These are phyloP conservation scores for Botrytis aclada DNA, from an alignment of 2,329 filamentous ascomycete genomes.

Conservation along the genomic window DNA sequence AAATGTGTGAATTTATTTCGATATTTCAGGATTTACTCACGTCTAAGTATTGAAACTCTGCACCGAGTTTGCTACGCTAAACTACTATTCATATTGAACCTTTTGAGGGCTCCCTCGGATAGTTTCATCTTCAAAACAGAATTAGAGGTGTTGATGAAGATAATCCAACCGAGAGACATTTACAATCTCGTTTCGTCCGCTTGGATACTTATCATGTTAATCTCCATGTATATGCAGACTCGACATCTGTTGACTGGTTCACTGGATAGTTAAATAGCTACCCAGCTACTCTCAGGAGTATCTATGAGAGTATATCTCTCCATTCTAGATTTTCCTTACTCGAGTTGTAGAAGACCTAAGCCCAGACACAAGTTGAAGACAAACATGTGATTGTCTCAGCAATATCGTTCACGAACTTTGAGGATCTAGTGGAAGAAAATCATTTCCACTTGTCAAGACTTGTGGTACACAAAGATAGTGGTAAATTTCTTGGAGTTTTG, in stretches of 20 bases:
- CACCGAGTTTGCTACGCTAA: not conserved
- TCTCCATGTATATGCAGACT: not conserved
- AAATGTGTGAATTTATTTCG: not conserved
- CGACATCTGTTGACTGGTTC: not conserved
- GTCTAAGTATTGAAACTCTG: not conserved
- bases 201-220: not conserved
- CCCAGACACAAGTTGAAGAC: too few relatives aligned
- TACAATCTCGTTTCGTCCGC: not conserved
- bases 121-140: too few relatives aligned
- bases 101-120: not conserved
- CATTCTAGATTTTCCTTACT: not conserved
- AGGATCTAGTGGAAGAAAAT: not conserved
- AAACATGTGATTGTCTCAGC: not conserved
- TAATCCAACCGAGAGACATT: not conserved
- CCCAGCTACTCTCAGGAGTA: too few relatives aligned
- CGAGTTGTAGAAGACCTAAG: too few relatives aligned
- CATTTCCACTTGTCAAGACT: not conserved
- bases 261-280: not conserved
- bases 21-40: not conserved
- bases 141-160: not conserved
- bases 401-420: not conserved
- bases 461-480: too few relatives aligned
- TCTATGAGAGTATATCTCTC: not conserved
- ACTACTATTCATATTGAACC: not conserved
- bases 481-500: not conserved